These are phyloP conservation scores for Nephromyces sp. DNA, from an alignment of 169 alveolate species.

Conservation along the genomic window DNA sequence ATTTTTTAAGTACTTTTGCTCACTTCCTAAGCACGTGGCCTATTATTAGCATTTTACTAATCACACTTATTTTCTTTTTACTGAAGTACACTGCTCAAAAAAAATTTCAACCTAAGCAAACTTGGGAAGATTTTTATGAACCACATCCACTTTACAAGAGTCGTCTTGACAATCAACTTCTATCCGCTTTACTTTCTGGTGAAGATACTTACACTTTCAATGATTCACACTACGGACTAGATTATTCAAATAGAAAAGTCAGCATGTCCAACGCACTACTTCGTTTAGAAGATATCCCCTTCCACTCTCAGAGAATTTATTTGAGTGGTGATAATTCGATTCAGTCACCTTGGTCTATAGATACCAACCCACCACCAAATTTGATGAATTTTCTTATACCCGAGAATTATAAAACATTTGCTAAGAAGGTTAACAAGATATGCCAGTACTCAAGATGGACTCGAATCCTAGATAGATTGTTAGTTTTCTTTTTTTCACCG, in stretches of 20 bases:
- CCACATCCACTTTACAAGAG: neutral
- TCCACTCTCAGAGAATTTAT: slow-evolving; percentile 27
- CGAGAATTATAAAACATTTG: slow-evolving; percentile 27
- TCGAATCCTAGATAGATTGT: neutral
- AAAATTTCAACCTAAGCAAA: neutral
- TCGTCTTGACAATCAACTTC: neutral
- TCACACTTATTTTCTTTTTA: neutral
- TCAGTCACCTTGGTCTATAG: slow-evolving; percentile 33
- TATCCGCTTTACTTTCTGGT: neutral
- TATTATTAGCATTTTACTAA: neutral
- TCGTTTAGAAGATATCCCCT: slow-evolving; percentile 32
- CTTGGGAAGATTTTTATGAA: too few relatives aligned
- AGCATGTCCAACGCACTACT: neutral
- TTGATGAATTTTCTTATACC: slow-evolving; percentile 20
- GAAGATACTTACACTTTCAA: neutral
- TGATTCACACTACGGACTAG: too few relatives aligned
- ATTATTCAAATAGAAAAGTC: neutral
- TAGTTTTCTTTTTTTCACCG: slow-evolving; percentile 9
- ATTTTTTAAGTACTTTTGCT: slow-evolving; percentile 8
- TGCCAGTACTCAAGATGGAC: slow-evolving; percentile 14
- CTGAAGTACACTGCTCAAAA: neutral
- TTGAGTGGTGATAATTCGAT: slow-evolving; percentile 23
- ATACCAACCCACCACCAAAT: slow-evolving; percentile 24
- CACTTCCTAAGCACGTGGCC: neutral
- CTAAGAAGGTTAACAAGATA: slow-evolving; percentile 20